Percentiles rank a stretch among this genome's conserved stretches.
phyloP scores from a whole-genome alignment of 2,329 filamentous ascomycete genomes.

The Raffaelea ambrosiae region DNA sequence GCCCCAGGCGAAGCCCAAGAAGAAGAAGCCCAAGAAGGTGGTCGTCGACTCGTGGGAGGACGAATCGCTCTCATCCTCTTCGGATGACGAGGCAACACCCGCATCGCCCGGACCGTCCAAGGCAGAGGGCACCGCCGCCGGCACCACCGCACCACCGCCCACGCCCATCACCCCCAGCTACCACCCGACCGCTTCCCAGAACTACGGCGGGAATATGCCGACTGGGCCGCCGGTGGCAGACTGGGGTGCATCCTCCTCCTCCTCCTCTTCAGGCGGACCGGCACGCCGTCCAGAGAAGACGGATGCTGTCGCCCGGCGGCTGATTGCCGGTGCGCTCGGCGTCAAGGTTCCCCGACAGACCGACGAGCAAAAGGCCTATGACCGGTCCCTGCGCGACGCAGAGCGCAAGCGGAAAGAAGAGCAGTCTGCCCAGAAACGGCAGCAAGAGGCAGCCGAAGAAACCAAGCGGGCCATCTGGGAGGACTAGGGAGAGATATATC shows the following conservation, averaged over 20 bases:
- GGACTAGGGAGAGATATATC: constrained; percentile 46
- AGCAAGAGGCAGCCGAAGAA: constrained; percentile 58
- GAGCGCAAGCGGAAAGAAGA: constrained; percentile 70
- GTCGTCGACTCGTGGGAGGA: constrained; percentile 73
- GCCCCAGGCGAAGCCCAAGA: constrained; percentile 6
- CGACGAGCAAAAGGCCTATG: constrained; percentile 82
- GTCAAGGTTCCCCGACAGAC: constrained; percentile 73
- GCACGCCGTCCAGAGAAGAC: constrained; percentile 72
- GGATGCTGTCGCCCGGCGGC: constrained; percentile 76
- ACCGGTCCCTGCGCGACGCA: constrained; percentile 72
- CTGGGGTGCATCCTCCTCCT: background rate
- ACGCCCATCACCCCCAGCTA: constrained; percentile 54
- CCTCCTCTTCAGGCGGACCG: constrained; percentile 4
- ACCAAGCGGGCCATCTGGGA: constrained; percentile 87
- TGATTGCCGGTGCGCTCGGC: constrained; percentile 86
- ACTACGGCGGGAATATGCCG: background rate
- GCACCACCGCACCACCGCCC: constrained; percentile 49
- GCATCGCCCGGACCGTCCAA: constrained; percentile 5
- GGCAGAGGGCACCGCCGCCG: constrained; percentile 7
- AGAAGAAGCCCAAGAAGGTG: constrained; percentile 25
- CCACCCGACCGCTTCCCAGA: constrained; percentile 7
- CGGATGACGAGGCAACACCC: constrained; percentile 29
- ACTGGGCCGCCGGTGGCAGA: constrained; percentile 1
- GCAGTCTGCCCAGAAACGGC: constrained; percentile 52
- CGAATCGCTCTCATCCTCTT: constrained; percentile 45